Evolutionary conservation across 768 basidiomycete species (phyloP).

Genomic region (Postia placenta): DNA sequence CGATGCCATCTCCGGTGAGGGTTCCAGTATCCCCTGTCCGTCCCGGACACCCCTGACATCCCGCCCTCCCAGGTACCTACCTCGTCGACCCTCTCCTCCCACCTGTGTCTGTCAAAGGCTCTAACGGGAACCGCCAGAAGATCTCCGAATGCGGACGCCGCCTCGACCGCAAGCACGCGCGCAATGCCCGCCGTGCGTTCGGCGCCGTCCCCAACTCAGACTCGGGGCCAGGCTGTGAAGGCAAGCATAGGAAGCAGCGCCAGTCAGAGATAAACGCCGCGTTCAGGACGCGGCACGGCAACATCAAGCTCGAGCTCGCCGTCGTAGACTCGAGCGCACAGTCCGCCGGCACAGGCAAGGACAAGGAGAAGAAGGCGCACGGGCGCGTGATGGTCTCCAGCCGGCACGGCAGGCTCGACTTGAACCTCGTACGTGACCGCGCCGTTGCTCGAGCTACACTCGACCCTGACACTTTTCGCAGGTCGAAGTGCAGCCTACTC

Average conservation of each 20-base stretch:
- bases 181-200: background rate
- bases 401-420: constrained; percentile 16
- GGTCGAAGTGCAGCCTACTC: constrained; percentile 8
- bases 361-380: background rate
- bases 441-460: background rate
- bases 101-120: background rate
- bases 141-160: background rate
- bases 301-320: constrained; percentile 18
- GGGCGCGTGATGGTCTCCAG: constrained; percentile 13
- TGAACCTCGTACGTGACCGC: constrained; percentile 15
- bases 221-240: background rate
- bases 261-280: constrained; percentile 15
- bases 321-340: constrained; percentile 6
- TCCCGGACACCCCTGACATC: no score
- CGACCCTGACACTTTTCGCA: background rate
- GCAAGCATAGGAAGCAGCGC: background rate
- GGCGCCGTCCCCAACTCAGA: background rate
- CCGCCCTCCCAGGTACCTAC: constrained; percentile 8
- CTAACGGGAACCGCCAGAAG: background rate
- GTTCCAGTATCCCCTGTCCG: background rate
- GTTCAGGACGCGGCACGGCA: constrained; percentile 20
- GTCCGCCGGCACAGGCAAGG: background rate
- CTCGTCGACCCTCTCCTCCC: constrained; percentile 11
- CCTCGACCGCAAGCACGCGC: background rate
- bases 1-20: constrained; percentile 17